These are phyloP conservation scores for Elongisporangium prolatum DNA, from an alignment of 352 stramenopile species.

Conservation along the genomic window DNA sequence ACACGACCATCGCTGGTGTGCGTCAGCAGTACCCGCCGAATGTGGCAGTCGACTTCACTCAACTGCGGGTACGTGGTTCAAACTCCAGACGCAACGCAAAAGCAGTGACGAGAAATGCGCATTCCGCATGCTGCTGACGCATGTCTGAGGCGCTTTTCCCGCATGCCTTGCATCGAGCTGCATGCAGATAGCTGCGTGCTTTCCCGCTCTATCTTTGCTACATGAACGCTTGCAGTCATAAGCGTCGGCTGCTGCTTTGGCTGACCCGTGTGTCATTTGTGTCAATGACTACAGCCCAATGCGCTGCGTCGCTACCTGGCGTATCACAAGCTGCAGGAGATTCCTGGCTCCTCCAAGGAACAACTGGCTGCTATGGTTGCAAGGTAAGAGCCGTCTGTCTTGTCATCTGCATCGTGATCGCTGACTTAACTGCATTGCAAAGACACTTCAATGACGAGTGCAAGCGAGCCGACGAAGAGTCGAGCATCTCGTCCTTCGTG, in stretches of 20 bases:
- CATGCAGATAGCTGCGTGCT: neutral
- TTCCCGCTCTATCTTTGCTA: neutral
- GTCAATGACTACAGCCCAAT: constrained; percentile 22
- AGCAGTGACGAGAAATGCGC: neutral
- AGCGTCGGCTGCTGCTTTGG: constrained; percentile 3
- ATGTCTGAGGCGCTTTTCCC: neutral
- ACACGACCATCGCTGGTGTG: constrained; percentile 9
- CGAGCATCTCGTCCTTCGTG: constrained; percentile 62
- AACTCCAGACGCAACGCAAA: neutral
- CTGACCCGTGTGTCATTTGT: constrained; percentile 1
- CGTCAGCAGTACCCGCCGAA: constrained; percentile 51
- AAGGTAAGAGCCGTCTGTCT: constrained; percentile 22
- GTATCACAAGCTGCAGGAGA: constrained; percentile 49
- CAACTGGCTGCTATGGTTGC: constrained; percentile 60
- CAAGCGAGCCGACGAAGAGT: constrained; percentile 51
- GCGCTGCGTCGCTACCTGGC: constrained; percentile 67
- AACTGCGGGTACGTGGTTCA: constrained; percentile 37
- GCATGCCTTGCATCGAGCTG: neutral
- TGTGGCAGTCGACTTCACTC: constrained; percentile 66
- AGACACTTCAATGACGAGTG: constrained; percentile 73
- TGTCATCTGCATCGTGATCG: neutral
- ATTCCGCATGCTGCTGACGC: neutral
- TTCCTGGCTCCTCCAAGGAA: constrained; percentile 38
- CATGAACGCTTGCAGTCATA: neutral
- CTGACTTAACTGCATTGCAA: constrained; percentile 3